These are phyloP conservation scores for Monosporozyma siamensis DNA, from an alignment of 805 yeast genomes.

Conservation along the genomic window DNA sequence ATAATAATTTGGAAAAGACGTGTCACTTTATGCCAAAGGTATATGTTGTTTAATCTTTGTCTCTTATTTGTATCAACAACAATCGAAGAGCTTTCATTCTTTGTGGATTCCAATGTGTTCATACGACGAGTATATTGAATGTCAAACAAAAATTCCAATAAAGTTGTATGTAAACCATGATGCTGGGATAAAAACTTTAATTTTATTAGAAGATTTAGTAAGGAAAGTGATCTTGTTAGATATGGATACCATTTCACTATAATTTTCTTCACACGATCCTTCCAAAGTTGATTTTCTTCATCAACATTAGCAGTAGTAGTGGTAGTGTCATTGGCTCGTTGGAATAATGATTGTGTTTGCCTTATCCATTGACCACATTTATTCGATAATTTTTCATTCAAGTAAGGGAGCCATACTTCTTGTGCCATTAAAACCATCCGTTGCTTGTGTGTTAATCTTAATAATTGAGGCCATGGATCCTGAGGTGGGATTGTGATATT, in stretches of 20 bases:
- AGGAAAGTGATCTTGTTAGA: conserved; percentile 37
- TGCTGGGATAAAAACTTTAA: conserved; percentile 59
- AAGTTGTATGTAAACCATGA: conserved; percentile 46
- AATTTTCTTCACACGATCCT: conserved; percentile 15
- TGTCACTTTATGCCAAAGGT: not conserved
- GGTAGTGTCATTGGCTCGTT: not conserved
- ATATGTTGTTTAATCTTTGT: not conserved
- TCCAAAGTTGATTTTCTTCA: no score
- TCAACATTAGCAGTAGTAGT: no score
- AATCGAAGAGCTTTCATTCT: no score
- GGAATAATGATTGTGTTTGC: not conserved
- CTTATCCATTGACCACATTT: not conserved
- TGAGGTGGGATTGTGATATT: not conserved
- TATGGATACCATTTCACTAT: conserved; percentile 58
- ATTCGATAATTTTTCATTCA: conserved; percentile 46
- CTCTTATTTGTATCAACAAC: conserved; percentile 17
- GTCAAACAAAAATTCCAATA: conserved; percentile 50
- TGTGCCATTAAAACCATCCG: conserved; percentile 45
- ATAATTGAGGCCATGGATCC: not conserved
- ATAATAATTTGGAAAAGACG: not conserved
- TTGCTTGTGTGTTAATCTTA: conserved; percentile 46
- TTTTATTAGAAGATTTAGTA: conserved; percentile 47
- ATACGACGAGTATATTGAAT: conserved; percentile 47
- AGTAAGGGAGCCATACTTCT: conserved; percentile 56
- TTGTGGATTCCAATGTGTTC: conserved; percentile 10